Base-by-base conservation (phyloP, 2,329 filamentous ascomycete species). In the Cephalotrichum gorgonifer region DNA sequence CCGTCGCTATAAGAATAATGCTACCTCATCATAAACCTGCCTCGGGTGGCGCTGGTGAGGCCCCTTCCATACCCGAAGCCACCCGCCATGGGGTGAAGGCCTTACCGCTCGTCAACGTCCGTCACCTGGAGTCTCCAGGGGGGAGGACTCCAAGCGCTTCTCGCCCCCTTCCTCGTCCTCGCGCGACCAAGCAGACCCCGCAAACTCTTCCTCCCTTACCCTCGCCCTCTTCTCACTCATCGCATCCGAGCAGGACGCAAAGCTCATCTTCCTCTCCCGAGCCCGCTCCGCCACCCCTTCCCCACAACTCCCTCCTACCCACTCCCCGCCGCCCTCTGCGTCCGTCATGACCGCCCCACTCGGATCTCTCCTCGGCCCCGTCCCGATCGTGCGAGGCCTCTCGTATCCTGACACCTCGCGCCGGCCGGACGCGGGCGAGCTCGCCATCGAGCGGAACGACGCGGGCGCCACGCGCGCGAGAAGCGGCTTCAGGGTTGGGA, bases 401-500 rank as follows among this genome's bases (percentile, higher is more conserved):
- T 51, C 17, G 48, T 54, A 53, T 5, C 35, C 30, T 15, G 30
- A 14, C 30, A 33, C 30, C 4, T 33, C 30, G 30, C n/a, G 12
- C 4, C n/a, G 30, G 12, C 30, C 12, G 30, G 12, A 11, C 30
- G 30, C 12, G n/a, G n/a, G n/a, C n/a, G n/a, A n/a, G n/a, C n/a
- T n/a, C 30, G 30, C 12, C 30, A 11, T 11, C 30, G 30, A 33
- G 30, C n/a, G 30, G 30, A 54, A 44, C n/a, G 14, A 26, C 15
- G 54, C 54, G 6, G n/a, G n/a, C n/a, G 69, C 67, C 47, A 62
- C 56, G 30, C 60, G 66, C 28, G 67, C 64, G 27, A 65, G 54
- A 14, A 67, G 57, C 1, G 65, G 66, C 43, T 67, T 68, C 11
- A 68, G 58, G 6, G 64, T 66, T 49, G 64, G 63, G 39, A 64